A percentile compares a stretch with the other conserved stretches of the same genome.
Conservation (phyloP, 73 alveolate species). For the Tetrahymena thermophila region DNA sequence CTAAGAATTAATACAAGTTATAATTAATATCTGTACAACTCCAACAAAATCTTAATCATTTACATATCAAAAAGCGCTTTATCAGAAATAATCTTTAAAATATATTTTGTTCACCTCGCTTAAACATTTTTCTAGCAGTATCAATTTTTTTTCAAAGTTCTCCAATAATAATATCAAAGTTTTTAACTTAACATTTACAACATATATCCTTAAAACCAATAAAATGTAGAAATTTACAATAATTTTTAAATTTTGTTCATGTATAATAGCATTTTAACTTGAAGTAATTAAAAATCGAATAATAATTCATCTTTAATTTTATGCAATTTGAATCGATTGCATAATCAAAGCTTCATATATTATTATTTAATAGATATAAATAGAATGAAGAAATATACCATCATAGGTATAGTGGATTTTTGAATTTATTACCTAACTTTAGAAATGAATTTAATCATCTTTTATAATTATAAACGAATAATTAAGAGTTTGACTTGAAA, state of each 20-base stretch:
- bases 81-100: not conserved
- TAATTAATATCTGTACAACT: not conserved
- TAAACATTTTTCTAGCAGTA: not conserved
- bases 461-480: not conserved
- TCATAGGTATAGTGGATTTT: not conserved
- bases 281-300: too few relatives aligned
- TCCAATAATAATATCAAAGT: not conserved
- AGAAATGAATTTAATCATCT: not conserved
- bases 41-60: too few relatives aligned
- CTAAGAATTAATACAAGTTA: not conserved
- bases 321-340: not conserved
- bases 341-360: not conserved
- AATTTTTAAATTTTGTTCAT: too few relatives aligned
- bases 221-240: too few relatives aligned
- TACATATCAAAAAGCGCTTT: not conserved
- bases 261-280: too few relatives aligned
- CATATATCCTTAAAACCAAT: too few relatives aligned
- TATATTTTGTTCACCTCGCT: not conserved
- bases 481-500: not conserved
- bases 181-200: too few relatives aligned
- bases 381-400: not conserved
- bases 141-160: not conserved
- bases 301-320: not conserved
- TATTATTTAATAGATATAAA: not conserved
- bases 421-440: not conserved